Evolutionary conservation across 768 basidiomycete species (phyloP).

Genomic region (Boletus patriciae): DNA sequence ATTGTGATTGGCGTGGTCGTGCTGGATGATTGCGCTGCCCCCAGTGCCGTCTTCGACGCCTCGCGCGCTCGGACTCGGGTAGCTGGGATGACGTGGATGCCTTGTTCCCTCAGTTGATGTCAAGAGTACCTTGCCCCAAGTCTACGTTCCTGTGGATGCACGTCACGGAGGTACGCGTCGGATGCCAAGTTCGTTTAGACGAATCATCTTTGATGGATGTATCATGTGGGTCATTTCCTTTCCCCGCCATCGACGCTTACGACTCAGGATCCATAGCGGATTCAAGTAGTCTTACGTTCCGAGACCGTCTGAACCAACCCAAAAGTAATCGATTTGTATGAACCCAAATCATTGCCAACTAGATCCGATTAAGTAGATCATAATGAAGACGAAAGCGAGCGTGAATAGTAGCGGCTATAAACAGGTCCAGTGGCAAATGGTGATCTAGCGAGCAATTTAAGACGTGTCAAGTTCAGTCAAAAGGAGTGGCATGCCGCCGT

Average conservation of each 20-base stretch:
- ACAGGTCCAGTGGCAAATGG: not conserved
- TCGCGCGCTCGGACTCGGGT: not conserved
- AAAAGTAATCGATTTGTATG: slow-evolving; percentile 11
- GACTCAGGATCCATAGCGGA: not conserved
- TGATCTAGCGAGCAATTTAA: slow-evolving; percentile 16
- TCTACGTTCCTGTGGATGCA: not conserved
- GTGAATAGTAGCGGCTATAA: slow-evolving; percentile 6
- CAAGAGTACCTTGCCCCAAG: not conserved
- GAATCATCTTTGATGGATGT: not conserved
- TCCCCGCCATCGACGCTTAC: not conserved
- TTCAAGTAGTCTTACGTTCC: no score
- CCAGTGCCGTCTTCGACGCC: not conserved
- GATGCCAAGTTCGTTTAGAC: not conserved
- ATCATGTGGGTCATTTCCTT: not conserved
- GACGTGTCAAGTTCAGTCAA: slow-evolving; percentile 18
- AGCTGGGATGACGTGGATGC: not conserved
- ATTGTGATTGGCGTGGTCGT: not conserved
- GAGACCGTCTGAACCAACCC: not conserved
- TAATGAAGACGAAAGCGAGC: slow-evolving; percentile 23
- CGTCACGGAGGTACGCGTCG: not conserved
- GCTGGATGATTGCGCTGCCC: not conserved
- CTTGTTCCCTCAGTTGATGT: not conserved
- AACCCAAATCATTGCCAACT: slow-evolving; percentile 20
- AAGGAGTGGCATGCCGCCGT: slow-evolving; percentile 21
- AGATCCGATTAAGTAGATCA: slow-evolving; percentile 30